Base-by-base conservation (phyloP, 768 basidiomycete genomes). In the Lentinula edodes region DNA sequence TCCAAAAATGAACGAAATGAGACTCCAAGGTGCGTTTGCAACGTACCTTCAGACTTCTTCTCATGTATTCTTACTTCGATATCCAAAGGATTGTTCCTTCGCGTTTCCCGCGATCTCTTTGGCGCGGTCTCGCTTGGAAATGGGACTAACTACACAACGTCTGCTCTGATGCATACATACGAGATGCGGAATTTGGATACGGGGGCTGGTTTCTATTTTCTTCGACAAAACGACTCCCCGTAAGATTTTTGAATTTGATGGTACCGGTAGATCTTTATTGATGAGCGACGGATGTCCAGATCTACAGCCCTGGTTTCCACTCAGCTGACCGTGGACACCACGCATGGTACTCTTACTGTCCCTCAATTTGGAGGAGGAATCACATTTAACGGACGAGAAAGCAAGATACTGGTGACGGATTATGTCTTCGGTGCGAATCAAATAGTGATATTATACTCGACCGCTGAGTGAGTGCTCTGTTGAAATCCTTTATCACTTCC, bases 1-100 rank as follows among this genome's bases (percentile, higher is more conserved):
- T 12, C 68, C 77, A 5, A 81, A 81, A 63, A 81, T 81, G 80
- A 79, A 80, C 59, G 81, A 81, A 66, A 81, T 83, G 80, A 71
- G 79, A 54, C 70, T 79, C n/a, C 79, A 79, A 76, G 82, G 80
- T 77, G 45, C 28, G 28, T 28, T 28, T 28, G 28, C 28, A 23
- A 2, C 28, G 2, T 1, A 28, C 28, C 28, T 28, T 28, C 28
- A 28, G 3, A 28, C 28, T 28, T 28, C 23, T 23, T 23, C 28
- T 28, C 23, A 28, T 2, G 28, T 28, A 2, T 28, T 28, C 28
- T 28, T 28, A 28, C 28, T 28, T 28, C 28, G 28, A 28, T 3
- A 28, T 39, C 38, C 38, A 13, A n/a, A 79, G 79, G 79, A n/a
- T 72, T 79, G 16, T 84, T 84, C 70, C 73, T 83, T 8, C 74